Evolutionary conservation across 768 basidiomycete genomes (phyloP).

Genomic region (Sarcodon sp.): DNA sequence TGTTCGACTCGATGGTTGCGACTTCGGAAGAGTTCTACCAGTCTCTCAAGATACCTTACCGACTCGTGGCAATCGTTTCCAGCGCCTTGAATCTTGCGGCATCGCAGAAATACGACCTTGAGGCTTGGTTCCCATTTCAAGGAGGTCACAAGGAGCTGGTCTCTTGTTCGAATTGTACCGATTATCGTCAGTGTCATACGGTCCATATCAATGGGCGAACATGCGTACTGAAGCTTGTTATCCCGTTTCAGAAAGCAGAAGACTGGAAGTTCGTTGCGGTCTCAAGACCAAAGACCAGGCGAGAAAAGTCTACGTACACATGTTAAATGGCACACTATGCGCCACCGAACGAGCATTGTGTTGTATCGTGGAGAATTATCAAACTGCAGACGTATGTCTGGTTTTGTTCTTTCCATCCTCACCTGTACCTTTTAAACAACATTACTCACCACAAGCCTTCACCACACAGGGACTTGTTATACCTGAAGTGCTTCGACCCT

Average conservation of each 20-base stretch:
- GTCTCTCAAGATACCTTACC: conserved; percentile 85
- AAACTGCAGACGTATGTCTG: conserved; percentile 75
- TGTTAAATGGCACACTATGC: conserved; percentile 97
- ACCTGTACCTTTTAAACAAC: background rate
- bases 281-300: conserved; percentile 84
- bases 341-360: conserved; percentile 95
- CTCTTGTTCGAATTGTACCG: conserved; percentile 96
- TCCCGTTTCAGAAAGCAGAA: conserved; percentile 60
- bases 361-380: conserved; percentile 97
- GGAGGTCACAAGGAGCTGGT: conserved; percentile 94
- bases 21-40: conserved; percentile 94
- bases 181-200: conserved; percentile 69
- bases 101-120: conserved; percentile 92
- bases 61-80: conserved; percentile 89
- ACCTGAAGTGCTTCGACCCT: conserved; percentile 82
- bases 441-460: too few species aligned
- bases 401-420: background rate
- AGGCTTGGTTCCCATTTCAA: conserved; percentile 99
- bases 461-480: conserved; percentile 66
- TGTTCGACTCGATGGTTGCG: conserved; percentile 83
- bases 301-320: conserved; percentile 92
- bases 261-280: conserved; percentile 89
- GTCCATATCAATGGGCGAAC: background rate
- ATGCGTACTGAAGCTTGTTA: conserved; percentile 1
- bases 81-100: conserved; percentile 96